Evolutionary conservation across 257 asterid species (phyloP).

Genomic region (Solanum tacnaense): DNA sequence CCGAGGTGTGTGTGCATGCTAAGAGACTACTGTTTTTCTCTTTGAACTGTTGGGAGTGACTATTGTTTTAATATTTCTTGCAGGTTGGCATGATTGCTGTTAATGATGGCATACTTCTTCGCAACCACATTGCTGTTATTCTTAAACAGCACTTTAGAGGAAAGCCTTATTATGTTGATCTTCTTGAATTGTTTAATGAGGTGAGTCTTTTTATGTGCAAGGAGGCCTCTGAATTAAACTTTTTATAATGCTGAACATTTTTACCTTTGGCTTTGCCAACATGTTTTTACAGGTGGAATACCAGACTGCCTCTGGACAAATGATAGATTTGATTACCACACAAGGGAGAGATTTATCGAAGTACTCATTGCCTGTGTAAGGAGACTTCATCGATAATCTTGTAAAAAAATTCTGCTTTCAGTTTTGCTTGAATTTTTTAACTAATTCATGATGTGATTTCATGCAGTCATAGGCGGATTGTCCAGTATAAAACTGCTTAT

Average conservation of each 20-base stretch:
- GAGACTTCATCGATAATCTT: not conserved
- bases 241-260: not conserved
- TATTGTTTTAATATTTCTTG: not conserved
- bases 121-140: slow-evolving; percentile 86
- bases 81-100: slow-evolving; percentile 92
- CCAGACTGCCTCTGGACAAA: slow-evolving; percentile 78
- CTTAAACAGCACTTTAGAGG: slow-evolving; percentile 75
- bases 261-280: not conserved
- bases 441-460: not conserved
- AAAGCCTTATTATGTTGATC: slow-evolving; percentile 79
- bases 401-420: not conserved
- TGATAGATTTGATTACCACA: slow-evolving; percentile 92
- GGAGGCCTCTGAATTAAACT: not conserved
- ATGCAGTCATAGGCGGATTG: slow-evolving; percentile 91
- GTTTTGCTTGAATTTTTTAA: not conserved
- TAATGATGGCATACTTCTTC: slow-evolving; percentile 79
- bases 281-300: slow-evolving; percentile 27
- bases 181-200: slow-evolving; percentile 87
- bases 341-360: slow-evolving; percentile 70
- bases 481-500: slow-evolving; percentile 88
- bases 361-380: slow-evolving; percentile 79
- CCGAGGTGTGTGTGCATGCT: slow-evolving; percentile 37
- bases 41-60: not conserved
- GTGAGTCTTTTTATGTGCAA: slow-evolving; percentile 14
- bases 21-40: slow-evolving; percentile 3